Conservation (phyloP, 2,329 filamentous ascomycete species). For the Cladosporium cucumerinum region DNA sequence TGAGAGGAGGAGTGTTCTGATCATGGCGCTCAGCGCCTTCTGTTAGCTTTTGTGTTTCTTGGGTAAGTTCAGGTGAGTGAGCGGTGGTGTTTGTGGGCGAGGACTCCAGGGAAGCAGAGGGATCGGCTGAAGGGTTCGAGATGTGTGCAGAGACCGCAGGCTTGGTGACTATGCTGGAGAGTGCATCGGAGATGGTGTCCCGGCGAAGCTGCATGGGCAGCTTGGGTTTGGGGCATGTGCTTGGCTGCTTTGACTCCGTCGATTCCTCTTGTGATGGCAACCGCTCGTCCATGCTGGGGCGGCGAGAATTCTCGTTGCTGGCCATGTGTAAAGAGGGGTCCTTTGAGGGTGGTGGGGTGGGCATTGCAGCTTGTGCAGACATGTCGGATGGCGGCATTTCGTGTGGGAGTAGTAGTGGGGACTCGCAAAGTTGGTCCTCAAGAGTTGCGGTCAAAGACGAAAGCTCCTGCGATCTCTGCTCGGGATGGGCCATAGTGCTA, state of each 20-base stretch:
- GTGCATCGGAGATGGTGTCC: constrained; percentile 43
- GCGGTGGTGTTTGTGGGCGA: background rate
- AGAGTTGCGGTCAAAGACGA: constrained; percentile 13
- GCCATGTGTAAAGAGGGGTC: constrained; percentile 33
- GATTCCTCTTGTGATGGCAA: constrained; percentile 4
- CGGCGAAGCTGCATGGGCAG: constrained; percentile 33
- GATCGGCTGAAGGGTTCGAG: constrained; percentile 62
- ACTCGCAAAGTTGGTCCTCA: constrained; percentile 22
- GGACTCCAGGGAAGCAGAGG: constrained; percentile 28
- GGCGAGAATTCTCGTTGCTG: constrained; percentile 13
- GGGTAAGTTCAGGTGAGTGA: background rate
- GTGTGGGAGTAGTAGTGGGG: constrained; percentile 37
- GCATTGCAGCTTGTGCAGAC: constrained; percentile 30
- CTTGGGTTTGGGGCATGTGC: constrained; percentile 3
- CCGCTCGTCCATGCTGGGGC: constrained; percentile 8
- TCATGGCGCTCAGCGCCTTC: constrained; percentile 58
- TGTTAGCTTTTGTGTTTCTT: constrained; percentile 73
- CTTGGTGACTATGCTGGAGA: constrained; percentile 63
- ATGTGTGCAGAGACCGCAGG: constrained; percentile 65
- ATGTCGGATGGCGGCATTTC: constrained; percentile 29
- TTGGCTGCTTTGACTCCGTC: background rate
- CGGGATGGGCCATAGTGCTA: constrained; percentile 19
- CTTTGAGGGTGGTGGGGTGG: constrained; percentile 42
- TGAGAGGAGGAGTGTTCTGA: constrained; percentile 92
- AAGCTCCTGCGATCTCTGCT: constrained; percentile 10